Evolutionary conservation across 1,284 basidiomycete genomes (phyloP), one percentile per base, ranked within the genome.

Genomic region (Ustilago trichophora): DNA sequence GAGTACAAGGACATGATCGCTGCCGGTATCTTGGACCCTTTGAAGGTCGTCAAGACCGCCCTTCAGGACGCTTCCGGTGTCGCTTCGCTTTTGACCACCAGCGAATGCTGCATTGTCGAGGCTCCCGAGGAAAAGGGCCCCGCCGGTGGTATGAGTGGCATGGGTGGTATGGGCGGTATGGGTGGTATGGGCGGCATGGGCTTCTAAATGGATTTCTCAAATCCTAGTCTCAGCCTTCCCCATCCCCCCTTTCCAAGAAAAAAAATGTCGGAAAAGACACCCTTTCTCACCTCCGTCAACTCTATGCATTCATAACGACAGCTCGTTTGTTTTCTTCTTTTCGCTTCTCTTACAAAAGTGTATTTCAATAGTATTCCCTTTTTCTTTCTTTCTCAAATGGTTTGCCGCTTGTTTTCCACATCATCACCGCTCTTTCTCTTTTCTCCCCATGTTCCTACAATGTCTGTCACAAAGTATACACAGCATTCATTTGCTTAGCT

Each of bases 1-100:
- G 90, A 95, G 84, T 97, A 92, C 82, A 89, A 90, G 48, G 92
- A 98, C 84, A 93, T 98, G 91, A 90, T 97, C 83, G 87, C 89
- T 82, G 87, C 88, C 33, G 95, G 95, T 82, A 96, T 98, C 75
- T 89, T 98, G 47, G 94, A 82, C 53, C 73, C 73, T 19, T 62
- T 76, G 54, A 77, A 79, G 72, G 78, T 80, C n/a, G 77, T 80
- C 60, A 68, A 72, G 53, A 76, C 77, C 4, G 73, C 76, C 6
- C 62, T 80, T 15, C 70, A 74, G 47, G 72, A 78, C 52, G 76
- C 76, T 38, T 56, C 55, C 31, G 78, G 77, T 57, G 92, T 96
- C 16, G 91, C 92, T 5, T 90, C 89, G 73, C 84, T 98, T 82
- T 85, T 98, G 83, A 94, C 92, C 38, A 98, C 94, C 38, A 91